These are phyloP conservation scores for Cystobasidiaceae sp. DNA, from an alignment of 1,284 basidiomycete species.

Conservation along the genomic window DNA sequence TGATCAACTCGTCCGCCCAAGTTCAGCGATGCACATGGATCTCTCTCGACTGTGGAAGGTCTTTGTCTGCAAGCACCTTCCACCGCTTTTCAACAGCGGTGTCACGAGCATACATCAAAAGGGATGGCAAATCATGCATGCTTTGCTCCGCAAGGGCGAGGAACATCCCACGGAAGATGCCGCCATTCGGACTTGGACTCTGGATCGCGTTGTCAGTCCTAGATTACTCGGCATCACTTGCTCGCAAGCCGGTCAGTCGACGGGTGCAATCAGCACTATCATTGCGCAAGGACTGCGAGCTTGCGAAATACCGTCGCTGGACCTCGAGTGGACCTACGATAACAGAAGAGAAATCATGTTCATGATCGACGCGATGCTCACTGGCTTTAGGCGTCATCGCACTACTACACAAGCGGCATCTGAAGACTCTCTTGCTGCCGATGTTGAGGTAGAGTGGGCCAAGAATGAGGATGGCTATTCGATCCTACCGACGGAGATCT, in stretches of 20 bases:
- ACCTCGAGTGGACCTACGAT: not conserved
- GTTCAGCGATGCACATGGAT: conserved; percentile 2
- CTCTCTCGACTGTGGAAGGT: conserved; percentile 5
- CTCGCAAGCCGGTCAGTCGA: conserved; percentile 11
- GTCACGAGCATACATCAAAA: not conserved
- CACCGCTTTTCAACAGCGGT: not conserved
- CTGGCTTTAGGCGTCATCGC: not conserved
- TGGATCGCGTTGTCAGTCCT: conserved; percentile 16
- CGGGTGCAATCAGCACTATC: not conserved
- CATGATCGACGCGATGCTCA: not conserved
- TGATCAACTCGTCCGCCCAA: not conserved
- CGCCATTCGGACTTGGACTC: not conserved
- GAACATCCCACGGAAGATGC: conserved; percentile 15
- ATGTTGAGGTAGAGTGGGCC: conserved; percentile 4
- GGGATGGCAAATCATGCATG: conserved; percentile 18
- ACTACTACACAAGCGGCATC: not conserved
- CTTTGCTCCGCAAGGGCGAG: conserved; percentile 18
- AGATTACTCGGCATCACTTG: not conserved
- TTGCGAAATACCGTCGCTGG: conserved; percentile 5
- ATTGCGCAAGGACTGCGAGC: not conserved
- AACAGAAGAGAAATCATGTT: not conserved
- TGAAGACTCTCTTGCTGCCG: not conserved
- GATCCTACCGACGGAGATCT: conserved; percentile 4
- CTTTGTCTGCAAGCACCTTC: conserved; percentile 9
- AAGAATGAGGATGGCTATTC: conserved; percentile 14